Evolutionary conservation across 164 flowering plant species (phyloP).

Genomic region (Tetracentron sinense): DNA sequence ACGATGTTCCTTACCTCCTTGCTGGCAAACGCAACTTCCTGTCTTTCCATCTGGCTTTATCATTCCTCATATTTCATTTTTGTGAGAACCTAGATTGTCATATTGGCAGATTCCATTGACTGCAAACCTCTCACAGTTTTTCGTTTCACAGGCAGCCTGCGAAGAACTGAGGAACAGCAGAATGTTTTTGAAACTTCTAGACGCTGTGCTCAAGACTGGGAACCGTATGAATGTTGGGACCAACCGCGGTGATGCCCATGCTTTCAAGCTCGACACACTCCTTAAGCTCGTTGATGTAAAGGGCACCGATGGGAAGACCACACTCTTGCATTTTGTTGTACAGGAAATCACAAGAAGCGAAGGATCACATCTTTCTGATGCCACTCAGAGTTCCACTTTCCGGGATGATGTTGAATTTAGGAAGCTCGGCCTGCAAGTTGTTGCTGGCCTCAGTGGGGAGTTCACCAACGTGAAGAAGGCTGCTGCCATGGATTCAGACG

Average conservation of each 20-base stretch:
- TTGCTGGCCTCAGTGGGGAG: slow-evolving; percentile 69
- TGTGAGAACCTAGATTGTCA: too few relatives aligned
- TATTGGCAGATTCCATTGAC: not conserved
- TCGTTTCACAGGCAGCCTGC: slow-evolving; percentile 61
- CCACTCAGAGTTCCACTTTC: slow-evolving; percentile 26
- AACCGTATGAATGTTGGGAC: slow-evolving; percentile 96
- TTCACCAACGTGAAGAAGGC: slow-evolving; percentile 82
- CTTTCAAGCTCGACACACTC: slow-evolving; percentile 92
- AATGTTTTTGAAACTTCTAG: slow-evolving; percentile 82
- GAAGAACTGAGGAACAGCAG: slow-evolving; percentile 78
- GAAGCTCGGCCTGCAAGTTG: slow-evolving; percentile 80
- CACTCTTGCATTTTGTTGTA: slow-evolving; percentile 88
- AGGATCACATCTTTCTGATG: slow-evolving; percentile 60
- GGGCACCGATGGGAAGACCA: slow-evolving; percentile 91
- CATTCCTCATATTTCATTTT: not conserved
- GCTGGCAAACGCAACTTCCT: not conserved
- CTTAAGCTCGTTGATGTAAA: slow-evolving; percentile 91
- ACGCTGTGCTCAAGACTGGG: slow-evolving; percentile 89
- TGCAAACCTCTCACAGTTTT: not conserved
- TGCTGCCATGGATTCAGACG: slow-evolving; percentile 87
- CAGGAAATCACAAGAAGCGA: slow-evolving; percentile 81
- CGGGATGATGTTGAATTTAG: slow-evolving; percentile 62
- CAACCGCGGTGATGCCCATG: slow-evolving; percentile 90
- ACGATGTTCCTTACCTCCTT: not conserved
- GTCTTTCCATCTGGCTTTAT: not conserved